These are phyloP conservation scores for Daldinia decipiens DNA, from an alignment of 495 filamentous ascomycete genomes.

Conservation along the genomic window DNA sequence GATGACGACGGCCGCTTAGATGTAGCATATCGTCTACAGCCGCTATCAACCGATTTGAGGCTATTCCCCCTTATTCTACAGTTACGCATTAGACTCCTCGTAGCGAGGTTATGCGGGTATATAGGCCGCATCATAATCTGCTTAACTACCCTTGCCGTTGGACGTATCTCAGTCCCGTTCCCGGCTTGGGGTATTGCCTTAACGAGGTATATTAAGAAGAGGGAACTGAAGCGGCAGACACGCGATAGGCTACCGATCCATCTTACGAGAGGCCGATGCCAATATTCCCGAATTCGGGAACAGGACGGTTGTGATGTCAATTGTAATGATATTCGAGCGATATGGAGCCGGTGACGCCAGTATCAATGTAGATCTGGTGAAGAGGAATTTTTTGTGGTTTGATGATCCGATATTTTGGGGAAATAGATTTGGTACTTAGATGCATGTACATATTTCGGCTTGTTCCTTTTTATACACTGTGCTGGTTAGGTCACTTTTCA, in stretches of 20 bases:
- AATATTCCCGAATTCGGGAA: slow-evolving; percentile 24
- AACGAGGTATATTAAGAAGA: background rate
- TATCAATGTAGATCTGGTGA: slow-evolving; percentile 35
- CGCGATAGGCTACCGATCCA: slow-evolving; percentile 35
- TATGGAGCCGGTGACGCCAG: slow-evolving; percentile 42
- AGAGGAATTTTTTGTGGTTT: slow-evolving; percentile 34
- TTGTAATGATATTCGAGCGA: slow-evolving; percentile 28
- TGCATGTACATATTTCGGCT: slow-evolving; percentile 2
- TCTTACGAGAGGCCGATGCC: slow-evolving; percentile 23
- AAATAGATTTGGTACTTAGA: slow-evolving; percentile 6
- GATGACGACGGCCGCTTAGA: slow-evolving; percentile 2
- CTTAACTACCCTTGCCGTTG: slow-evolving; percentile 10
- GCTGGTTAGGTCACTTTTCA: background rate
- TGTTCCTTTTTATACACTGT: background rate
- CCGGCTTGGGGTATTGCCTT: background rate
- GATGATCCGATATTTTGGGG: slow-evolving; percentile 31
- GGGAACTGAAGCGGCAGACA: slow-evolving; percentile 16
- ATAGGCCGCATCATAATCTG: slow-evolving; percentile 38
- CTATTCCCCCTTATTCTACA: slow-evolving; percentile 28
- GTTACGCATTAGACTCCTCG: slow-evolving; percentile 22
- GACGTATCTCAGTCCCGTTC: background rate
- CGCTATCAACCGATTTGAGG: slow-evolving; percentile 24
- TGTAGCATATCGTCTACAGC: slow-evolving; percentile 24
- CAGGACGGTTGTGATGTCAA: slow-evolving; percentile 18
- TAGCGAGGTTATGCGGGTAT: slow-evolving; percentile 13